Evolutionary conservation across 2,329 filamentous ascomycete genomes (phyloP), one percentile per base, ranked within the genome.

Genomic region (Akanthomyces uredinophilus): DNA sequence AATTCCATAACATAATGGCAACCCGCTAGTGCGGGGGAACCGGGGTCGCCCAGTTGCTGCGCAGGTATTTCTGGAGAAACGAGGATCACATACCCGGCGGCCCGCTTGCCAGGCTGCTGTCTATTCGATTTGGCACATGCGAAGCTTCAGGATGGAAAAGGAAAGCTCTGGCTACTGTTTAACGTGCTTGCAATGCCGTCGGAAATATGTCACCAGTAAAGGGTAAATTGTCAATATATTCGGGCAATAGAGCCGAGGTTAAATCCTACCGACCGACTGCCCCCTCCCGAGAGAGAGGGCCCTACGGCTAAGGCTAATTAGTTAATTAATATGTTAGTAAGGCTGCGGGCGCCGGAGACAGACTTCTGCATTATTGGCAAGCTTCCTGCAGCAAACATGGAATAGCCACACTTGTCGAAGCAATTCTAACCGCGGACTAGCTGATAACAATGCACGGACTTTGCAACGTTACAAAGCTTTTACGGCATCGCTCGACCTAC

Each of bases 401-500:
- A 39, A 37, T 44, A 22, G 37, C 13, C 24, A 22, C 35, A 51
- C 4, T n/a, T 46, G 24, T 5, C 16, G 41, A 57, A n/a, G 32
- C 44, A 11, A 58, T 11, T 41, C 35, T 18, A 20, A 20, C 29
- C 18, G 24, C 35, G 32, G 22, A 22, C 35, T 41, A 52, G 35
- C 47, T 37, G 47, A 7, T 22, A 18, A 35, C 3, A 29, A 35
- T 55, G 41, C 55, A 43, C 37, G 20, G 35, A 43, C 16, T 16
- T 5, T 63, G 61, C 61, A 63, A 63, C 61, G 61, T 63, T 63
- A 55, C 61, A 60, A 60, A 47, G 18, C 29, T 53, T 27, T 16
- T 54, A 47, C 41, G 41, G 27, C 32, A 58, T 50, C 32, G 44
- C 27, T 11, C 49, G 18, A 41, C 20, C 13, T 14, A 11, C 52